A percentile compares a stretch with the other conserved stretches of the same genome.
These are phyloP conservation scores for Solanum hybrid DNA, from an alignment of 305 asterid genomes.

Conservation along the genomic window DNA sequence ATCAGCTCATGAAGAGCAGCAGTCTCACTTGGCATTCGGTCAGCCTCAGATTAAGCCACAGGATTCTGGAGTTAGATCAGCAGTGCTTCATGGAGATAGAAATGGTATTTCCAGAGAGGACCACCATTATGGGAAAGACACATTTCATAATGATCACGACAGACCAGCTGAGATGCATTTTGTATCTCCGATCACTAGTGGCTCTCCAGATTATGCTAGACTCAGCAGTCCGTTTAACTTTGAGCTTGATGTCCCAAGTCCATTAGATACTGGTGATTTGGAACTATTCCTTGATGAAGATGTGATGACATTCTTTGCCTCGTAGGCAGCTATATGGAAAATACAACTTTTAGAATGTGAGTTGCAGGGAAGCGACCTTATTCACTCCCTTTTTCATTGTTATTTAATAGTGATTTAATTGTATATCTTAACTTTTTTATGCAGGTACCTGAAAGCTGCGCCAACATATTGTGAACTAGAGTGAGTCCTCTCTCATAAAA, in stretches of 20 bases:
- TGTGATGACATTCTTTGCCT: conserved; percentile 27
- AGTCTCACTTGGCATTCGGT: conserved; percentile 17
- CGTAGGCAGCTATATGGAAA: conserved; percentile 11
- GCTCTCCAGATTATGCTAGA: conserved; percentile 36
- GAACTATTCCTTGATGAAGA: conserved; percentile 25
- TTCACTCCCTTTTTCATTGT: neutral
- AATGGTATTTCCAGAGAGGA: conserved; percentile 22
- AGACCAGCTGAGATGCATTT: conserved; percentile 27
- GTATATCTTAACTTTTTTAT: neutral
- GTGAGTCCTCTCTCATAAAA: conserved; percentile 2
- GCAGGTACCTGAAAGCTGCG: neutral
- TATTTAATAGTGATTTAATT: neutral
- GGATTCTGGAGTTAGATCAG: conserved; percentile 21
- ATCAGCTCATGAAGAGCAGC: conserved; percentile 23
- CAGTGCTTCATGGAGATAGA: conserved; percentile 4
- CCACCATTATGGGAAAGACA: conserved; percentile 29
- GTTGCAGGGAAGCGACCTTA: neutral
- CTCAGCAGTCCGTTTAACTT: conserved; percentile 35
- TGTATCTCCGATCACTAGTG: conserved; percentile 28
- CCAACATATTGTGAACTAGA: conserved; percentile 3
- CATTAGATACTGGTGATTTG: conserved; percentile 17
- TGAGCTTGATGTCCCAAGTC: conserved; percentile 37
- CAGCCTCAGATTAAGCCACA: conserved; percentile 28
- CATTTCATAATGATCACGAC: conserved; percentile 32
- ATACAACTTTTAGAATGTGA: neutral